Evolutionary conservation across 805 yeast genomes (phyloP).

Genomic region (Candida chauliodis): DNA sequence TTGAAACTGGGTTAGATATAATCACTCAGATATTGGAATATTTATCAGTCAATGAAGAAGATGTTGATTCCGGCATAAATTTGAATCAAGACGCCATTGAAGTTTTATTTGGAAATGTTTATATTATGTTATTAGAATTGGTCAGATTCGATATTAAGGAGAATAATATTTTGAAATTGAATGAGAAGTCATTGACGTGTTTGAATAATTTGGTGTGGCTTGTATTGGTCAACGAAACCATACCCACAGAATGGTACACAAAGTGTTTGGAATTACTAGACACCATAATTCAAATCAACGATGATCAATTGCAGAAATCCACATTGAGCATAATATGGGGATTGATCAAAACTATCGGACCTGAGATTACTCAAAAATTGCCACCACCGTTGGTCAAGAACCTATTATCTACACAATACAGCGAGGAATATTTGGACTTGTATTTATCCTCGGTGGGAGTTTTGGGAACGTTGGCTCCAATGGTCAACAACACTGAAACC

Average conservation of each 20-base stretch:
- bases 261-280: conserved; percentile 29
- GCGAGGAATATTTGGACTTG: conserved; percentile 31
- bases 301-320: conserved; percentile 24
- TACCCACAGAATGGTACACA: conserved; percentile 40
- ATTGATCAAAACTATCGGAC: conserved; percentile 32
- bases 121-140: conserved; percentile 36
- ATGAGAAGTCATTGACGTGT: conserved; percentile 56
- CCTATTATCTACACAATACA: conserved; percentile 1
- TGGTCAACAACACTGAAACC: conserved; percentile 40
- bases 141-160: conserved; percentile 30
- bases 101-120: conserved; percentile 19
- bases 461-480: conserved; percentile 47
- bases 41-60: conserved; percentile 27
- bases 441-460: conserved; percentile 49
- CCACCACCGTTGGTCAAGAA: conserved; percentile 21
- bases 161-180: conserved; percentile 31
- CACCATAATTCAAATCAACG: conserved; percentile 12
- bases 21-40: conserved; percentile 72
- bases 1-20: conserved; percentile 72
- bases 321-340: conserved; percentile 38
- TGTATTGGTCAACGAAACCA: conserved; percentile 27
- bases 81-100: conserved; percentile 18
- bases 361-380: conserved; percentile 24
- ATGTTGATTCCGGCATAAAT: conserved; percentile 11
- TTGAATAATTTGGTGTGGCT: conserved; percentile 74